Conservation (phyloP, 1,284 basidiomycete genomes). For the Sanghuangporus baumii region DNA sequence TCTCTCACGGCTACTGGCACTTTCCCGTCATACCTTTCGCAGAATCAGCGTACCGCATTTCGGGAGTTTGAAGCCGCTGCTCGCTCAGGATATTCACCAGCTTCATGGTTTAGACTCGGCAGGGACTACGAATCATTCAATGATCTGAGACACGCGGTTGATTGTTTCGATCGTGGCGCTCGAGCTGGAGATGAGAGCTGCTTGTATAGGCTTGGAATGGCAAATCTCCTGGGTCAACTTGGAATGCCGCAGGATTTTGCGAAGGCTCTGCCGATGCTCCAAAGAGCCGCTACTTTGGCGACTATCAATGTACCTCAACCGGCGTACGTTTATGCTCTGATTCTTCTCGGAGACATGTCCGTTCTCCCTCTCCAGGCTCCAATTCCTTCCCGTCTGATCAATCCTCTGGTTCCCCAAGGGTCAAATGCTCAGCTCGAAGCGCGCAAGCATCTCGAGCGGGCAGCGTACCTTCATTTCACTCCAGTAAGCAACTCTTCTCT, state of each 20-base stretch:
- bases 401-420: constrained; percentile 42
- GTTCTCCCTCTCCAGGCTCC: constrained; percentile 34
- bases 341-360: constrained; percentile 64
- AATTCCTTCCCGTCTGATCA: constrained; percentile 48
- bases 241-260: constrained; percentile 49
- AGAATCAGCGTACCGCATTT: constrained; percentile 79
- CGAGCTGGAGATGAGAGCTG: constrained; percentile 68
- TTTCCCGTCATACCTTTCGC: constrained; percentile 52
- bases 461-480: constrained; percentile 82
- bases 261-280: constrained; percentile 67
- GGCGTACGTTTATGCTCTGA: constrained; percentile 79
- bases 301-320: constrained; percentile 80
- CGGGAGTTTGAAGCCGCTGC: constrained; percentile 83
- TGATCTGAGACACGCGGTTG: constrained; percentile 63
- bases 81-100: constrained; percentile 55
- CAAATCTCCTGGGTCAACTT: constrained; percentile 84
- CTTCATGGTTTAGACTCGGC: constrained; percentile 87
- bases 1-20: constrained; percentile 66
- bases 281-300: constrained; percentile 71
- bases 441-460: constrained; percentile 64
- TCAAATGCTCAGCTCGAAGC: constrained; percentile 42
- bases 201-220: constrained; percentile 87
- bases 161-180: constrained; percentile 81
- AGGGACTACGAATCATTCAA: constrained; percentile 88
- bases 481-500: constrained; percentile 54